phyloP scores from a whole-genome alignment of 805 yeast genomes.

The Tetrapisispora namnaoensis region DNA sequence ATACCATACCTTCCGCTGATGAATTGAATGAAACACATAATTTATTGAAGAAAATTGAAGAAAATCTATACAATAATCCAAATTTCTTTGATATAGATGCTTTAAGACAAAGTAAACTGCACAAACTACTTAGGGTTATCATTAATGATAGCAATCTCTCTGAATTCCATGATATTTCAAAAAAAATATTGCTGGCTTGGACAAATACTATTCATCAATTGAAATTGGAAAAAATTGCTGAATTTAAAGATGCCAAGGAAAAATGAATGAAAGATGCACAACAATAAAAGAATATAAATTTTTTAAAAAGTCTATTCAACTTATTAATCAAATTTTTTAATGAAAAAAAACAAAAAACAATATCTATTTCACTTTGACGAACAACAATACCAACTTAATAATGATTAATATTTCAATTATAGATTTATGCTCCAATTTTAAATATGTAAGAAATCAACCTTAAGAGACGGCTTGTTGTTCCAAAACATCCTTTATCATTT shows the following conservation, averaged over 20 bases:
- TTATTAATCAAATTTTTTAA: too few species aligned
- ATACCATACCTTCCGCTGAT: slow-evolving; percentile 17
- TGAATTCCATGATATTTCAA: slow-evolving; percentile 25
- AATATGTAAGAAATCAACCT: neutral
- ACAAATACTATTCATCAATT: slow-evolving; percentile 13
- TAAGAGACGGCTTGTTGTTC: neutral
- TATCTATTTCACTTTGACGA: too few species aligned
- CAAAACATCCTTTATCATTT: neutral
- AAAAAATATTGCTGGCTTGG: slow-evolving; percentile 20
- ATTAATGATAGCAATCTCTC: slow-evolving; percentile 17
- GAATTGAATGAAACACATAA: slow-evolving; percentile 22
- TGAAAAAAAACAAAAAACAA: too few species aligned
- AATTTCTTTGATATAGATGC: slow-evolving; percentile 26
- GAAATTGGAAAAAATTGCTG: slow-evolving; percentile 18
- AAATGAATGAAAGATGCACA: neutral
- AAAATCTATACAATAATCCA: slow-evolving; percentile 18
- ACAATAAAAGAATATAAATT: too few species aligned
- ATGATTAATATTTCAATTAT: too few species aligned
- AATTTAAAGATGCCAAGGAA: neutral
- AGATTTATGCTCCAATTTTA: neutral
- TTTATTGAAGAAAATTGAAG: slow-evolving; percentile 19
- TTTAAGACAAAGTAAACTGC: slow-evolving; percentile 22
- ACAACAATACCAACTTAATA: neutral
- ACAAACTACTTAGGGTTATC: slow-evolving; percentile 25
- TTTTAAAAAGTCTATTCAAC: too few species aligned